Conservation (phyloP, 371 early-diverging fungal species). For the Homolaphlyctis polyrhiza region DNA sequence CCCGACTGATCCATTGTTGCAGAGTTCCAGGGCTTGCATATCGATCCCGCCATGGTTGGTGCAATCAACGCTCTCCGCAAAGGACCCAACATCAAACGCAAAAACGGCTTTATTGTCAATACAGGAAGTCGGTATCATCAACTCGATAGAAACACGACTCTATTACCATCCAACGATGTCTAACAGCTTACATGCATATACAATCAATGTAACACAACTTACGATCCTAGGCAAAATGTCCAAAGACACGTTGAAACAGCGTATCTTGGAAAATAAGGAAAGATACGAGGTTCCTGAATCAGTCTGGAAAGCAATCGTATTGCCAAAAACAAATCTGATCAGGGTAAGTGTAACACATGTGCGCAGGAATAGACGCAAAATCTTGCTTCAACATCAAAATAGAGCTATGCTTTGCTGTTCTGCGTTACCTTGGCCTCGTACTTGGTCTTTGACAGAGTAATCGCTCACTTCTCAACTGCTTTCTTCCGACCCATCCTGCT, state of each 20-base stretch:
- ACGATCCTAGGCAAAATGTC: constrained; percentile 57
- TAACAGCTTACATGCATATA: not conserved
- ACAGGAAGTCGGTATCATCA: constrained; percentile 7
- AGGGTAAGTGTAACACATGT: not conserved
- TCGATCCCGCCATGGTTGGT: constrained; percentile 80
- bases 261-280: constrained; percentile 66
- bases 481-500: too few relatives aligned
- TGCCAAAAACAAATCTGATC: not conserved
- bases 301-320: not conserved
- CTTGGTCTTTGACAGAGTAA: too few relatives aligned
- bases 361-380: too few relatives aligned
- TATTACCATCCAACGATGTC: not conserved
- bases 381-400: too few relatives aligned
- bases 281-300: not conserved
- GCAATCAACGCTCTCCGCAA: constrained; percentile 71
- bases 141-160: not conserved
- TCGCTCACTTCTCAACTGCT: too few relatives aligned
- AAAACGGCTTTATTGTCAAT: constrained; percentile 77
- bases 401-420: too few relatives aligned
- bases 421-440: too few relatives aligned
- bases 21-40: constrained; percentile 88
- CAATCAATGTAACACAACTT: not conserved
- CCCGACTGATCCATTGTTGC: not conserved
- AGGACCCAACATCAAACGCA: constrained; percentile 77
- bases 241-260: constrained; percentile 64